Evolutionary conservation across 1,284 basidiomycete species (phyloP).

Genomic region (Leccinum cinnamomeum): DNA sequence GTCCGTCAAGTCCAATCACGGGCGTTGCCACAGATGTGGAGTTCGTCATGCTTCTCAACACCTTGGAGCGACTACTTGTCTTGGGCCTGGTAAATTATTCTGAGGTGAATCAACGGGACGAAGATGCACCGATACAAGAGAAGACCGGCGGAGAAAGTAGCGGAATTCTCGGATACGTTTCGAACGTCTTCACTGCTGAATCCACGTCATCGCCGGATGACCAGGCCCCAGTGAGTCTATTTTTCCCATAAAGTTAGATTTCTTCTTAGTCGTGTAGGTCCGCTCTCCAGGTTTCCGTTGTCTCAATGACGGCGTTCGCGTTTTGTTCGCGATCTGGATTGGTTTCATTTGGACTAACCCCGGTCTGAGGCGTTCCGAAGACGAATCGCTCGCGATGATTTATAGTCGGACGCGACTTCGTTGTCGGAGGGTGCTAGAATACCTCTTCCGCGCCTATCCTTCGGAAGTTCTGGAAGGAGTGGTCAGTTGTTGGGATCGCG

Average conservation of each 20-base stretch:
- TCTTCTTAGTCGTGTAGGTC: conserved; percentile 42
- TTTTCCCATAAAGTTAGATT: not conserved
- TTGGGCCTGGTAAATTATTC: conserved; percentile 55
- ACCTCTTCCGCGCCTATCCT: conserved; percentile 80
- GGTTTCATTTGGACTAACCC: conserved; percentile 51
- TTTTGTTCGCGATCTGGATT: conserved; percentile 73
- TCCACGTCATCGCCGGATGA: conserved; percentile 49
- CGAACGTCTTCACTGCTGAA: conserved; percentile 76
- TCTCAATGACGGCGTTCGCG: conserved; percentile 68
- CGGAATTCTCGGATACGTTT: conserved; percentile 79
- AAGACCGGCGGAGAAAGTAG: conserved; percentile 53
- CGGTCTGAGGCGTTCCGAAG: conserved; percentile 49
- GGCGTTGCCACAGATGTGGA: conserved; percentile 74
- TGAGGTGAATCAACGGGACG: conserved; percentile 54
- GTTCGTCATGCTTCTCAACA: conserved; percentile 79
- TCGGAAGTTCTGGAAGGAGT: conserved; percentile 82
- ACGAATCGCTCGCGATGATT: conserved; percentile 67
- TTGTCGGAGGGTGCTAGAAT: conserved; percentile 79
- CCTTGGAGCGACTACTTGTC: conserved; percentile 77
- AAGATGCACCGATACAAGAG: conserved; percentile 54
- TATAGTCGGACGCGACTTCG: conserved; percentile 64
- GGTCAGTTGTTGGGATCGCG: conserved; percentile 75
- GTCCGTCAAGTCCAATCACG: conserved; percentile 42
- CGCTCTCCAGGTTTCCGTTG: conserved; percentile 70
- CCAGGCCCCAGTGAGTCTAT: conserved; percentile 51